Base-by-base conservation (phyloP, 768 basidiomycete genomes). In the Nidula microcarpa region DNA sequence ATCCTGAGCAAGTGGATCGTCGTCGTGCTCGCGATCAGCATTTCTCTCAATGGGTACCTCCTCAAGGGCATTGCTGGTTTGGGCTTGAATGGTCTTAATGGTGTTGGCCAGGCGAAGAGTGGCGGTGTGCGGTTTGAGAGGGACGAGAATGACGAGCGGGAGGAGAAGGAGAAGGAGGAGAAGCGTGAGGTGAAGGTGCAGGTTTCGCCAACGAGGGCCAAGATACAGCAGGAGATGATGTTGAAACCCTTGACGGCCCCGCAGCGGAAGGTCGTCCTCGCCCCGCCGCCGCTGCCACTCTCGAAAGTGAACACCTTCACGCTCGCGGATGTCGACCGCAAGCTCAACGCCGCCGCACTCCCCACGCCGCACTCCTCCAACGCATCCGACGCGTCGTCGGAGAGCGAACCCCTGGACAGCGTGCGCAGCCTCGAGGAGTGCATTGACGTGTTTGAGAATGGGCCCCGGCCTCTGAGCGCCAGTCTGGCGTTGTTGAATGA, bases 1-100 rank as follows among this genome's bases (percentile, higher is more conserved):
- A 82, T 98, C 49, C 72, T 98, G 56, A 87, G 84, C 62, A 98
- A 98, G 73, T 95, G 92, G 89, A 94, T 98, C 65, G 91, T 98
- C 47, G 78, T 91, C 52, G 77, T 90, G 13, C 82, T 99, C 18
- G 89, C 85, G 2, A 79, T 96, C 55, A 90, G 87, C 54, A 88
- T 98, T 53, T 81, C 86, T 52, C 76, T 99, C 53, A 99, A 99
- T 57, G 95, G 94, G 3, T 98, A 92, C 64, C 77, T 98, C 13
- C 80, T 99, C 54, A 95, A 93, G 69, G 89, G 89, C 4, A 87
- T 91, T 43, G 87, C 85, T 0, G 72, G 69, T 2, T 61, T 65
- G 16, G 53, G 59, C 8, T 39, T 64, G 11, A 51, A 56, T 33
- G 65, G 65, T n/a, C 63, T 64, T 41, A 43, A 62, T 5, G 57